Conservation (phyloP, 2,329 filamentous ascomycete genomes). For the Aureobasidium subglaciale region DNA sequence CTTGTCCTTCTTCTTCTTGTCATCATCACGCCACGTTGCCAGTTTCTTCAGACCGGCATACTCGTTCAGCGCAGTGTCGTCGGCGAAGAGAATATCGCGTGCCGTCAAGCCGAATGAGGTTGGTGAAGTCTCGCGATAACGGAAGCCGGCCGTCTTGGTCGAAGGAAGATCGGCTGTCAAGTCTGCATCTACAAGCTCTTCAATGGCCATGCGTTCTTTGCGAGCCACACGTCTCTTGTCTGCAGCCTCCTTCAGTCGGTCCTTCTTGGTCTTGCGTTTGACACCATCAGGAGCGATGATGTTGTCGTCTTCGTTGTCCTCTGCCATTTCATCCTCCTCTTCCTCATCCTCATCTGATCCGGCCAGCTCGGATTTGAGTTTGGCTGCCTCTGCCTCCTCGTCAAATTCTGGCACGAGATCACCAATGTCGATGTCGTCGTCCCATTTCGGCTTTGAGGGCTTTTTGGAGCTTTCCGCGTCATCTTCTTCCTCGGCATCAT, state of each 20-base stretch:
- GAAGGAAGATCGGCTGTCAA: constrained; percentile 62
- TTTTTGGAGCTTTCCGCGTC: constrained; percentile 68
- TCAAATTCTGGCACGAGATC: constrained; percentile 85
- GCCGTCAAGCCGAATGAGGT: constrained; percentile 83
- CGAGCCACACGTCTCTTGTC: constrained; percentile 66
- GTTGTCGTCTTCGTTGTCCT: constrained; percentile 38
- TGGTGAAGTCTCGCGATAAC: constrained; percentile 90
- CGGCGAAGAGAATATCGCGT: constrained; percentile 84
- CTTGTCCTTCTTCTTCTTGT: constrained; percentile 83
- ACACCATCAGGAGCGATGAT: constrained; percentile 24
- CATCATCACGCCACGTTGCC: constrained; percentile 76
- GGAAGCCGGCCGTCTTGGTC: constrained; percentile 56
- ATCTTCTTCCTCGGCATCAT: constrained; percentile 33
- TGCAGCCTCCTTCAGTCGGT: constrained; percentile 35
- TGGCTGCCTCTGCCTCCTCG: constrained; percentile 36
- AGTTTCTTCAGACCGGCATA: constrained; percentile 94
- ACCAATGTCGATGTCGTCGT: constrained; percentile 96
- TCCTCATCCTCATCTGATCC: constrained; percentile 39
- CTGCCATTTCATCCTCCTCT: constrained; percentile 36
- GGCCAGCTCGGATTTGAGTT: constrained; percentile 43
- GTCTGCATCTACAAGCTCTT: constrained; percentile 75
- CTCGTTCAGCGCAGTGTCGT: constrained; percentile 77
- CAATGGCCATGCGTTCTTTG: constrained; percentile 73
- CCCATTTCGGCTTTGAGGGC: constrained; percentile 86
- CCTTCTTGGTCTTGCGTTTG: constrained; percentile 39